Base-by-base conservation (phyloP, 768 basidiomycete species). In the Leccinum incarnatum region DNA sequence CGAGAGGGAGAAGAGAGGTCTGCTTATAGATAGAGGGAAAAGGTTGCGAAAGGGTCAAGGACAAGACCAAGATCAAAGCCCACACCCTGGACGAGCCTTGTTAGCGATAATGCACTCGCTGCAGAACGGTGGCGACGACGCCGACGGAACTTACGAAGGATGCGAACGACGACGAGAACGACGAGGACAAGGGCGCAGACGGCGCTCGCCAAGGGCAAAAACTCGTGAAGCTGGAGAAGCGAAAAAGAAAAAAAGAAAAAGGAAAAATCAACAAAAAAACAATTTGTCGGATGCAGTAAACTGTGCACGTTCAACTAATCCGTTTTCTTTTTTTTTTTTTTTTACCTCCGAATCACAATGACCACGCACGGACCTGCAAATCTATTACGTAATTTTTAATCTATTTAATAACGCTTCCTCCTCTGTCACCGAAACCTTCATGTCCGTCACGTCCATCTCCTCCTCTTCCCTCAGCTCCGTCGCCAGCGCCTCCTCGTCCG, bases 391-490 rank as follows among this genome's bases (percentile, higher is more conserved):
- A 58, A 60, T 57, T 58, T 7, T 49, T 8, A 14, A 62, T 54
- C 54, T 56, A 37, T 25, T 53, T 15, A 55, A 59, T 25, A 83
- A 69, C n/a, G 57, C 36, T 15, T 65, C 61, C 68, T 86, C 82
- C 54, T 78, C 75, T 21, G 54, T 59, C 32, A 58, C 64, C 23
- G 75, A 78, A 14, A 61, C 36, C 29, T 57, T 58, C 32, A 56
- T 50, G 58, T 85, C 82, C 54, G 47, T 37, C 27, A 65, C 54
- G 34, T 85, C 79, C 48, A 80, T 63, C 21, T 65, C 62, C 6
- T 67, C 74, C 30, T 85, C 84, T 8, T 79, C 79, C 21, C 67
- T 53, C 51, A 84, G 61, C 63, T 81, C 83, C 1, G 57, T 64
- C 17, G 59, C 60, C 40, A 82, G 54, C 23, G 62, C 72, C 17